Evolutionary conservation across 2,329 filamentous ascomycete species (phyloP).

Genomic region (Gaeumannomyces sp.): DNA sequence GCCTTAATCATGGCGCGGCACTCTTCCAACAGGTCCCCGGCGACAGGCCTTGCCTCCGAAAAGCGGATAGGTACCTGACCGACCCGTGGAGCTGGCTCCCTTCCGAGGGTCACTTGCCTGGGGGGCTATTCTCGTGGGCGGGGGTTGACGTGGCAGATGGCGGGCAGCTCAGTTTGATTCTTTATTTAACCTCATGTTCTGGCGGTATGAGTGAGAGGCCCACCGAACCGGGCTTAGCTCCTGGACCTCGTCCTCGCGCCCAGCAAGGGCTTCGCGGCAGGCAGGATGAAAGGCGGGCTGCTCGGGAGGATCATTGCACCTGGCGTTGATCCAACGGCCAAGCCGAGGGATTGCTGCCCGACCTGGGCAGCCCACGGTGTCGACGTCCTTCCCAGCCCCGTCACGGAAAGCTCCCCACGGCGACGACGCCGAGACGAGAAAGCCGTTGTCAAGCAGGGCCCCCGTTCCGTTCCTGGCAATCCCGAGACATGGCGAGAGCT

Average conservation of each 20-base stretch:
- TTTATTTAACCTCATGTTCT: too few species aligned
- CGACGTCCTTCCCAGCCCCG: background rate
- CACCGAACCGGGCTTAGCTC: background rate
- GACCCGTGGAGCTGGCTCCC: background rate
- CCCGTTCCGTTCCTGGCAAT: constrained; percentile 1
- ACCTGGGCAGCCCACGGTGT: background rate
- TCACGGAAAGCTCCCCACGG: background rate
- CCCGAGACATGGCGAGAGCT: background rate
- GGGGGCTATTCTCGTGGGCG: background rate
- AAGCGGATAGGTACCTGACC: background rate
- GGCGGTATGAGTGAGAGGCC: background rate
- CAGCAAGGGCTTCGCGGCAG: background rate
- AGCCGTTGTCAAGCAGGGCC: background rate
- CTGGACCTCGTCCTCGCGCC: background rate
- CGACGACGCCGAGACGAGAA: background rate
- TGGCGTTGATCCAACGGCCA: background rate
- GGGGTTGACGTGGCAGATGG: background rate
- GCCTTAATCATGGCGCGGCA: background rate
- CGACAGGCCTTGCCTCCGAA: background rate
- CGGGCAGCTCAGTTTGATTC: too few species aligned
- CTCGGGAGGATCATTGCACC: too few species aligned
- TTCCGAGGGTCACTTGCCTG: background rate
- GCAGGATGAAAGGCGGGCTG: background rate
- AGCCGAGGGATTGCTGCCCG: constrained; percentile 1
- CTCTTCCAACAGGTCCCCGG: background rate